These are phyloP conservation scores for Kodamaea sagamina DNA, from an alignment of 805 yeast genomes.

Conservation along the genomic window DNA sequence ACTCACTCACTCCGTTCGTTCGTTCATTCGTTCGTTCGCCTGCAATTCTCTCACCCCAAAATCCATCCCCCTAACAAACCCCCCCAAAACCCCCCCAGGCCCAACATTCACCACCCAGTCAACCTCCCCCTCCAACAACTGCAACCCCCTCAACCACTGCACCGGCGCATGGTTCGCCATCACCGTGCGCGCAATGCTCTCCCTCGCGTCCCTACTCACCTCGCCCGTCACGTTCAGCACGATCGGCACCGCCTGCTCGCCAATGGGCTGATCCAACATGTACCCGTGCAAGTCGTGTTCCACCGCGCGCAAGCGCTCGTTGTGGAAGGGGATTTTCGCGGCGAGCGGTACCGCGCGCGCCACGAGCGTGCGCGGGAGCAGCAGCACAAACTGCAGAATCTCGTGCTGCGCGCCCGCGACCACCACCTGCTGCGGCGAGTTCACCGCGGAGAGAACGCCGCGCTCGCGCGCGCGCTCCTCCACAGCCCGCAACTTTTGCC, in stretches of 20 bases:
- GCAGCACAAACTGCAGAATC: conserved; percentile 25
- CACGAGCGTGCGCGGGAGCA: conserved; percentile 16
- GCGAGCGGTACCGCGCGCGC: conserved; percentile 36
- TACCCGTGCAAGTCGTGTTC: conserved; percentile 31
- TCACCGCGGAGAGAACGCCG: conserved; percentile 48
- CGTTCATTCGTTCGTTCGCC: too few relatives aligned
- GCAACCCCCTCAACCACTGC: conserved; percentile 41
- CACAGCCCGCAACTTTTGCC: neutral
- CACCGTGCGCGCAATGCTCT: conserved; percentile 35
- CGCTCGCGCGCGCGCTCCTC: conserved; percentile 8
- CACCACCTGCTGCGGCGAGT: conserved; percentile 44
- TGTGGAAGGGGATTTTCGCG: conserved; percentile 56
- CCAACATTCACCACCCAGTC: conserved; percentile 36
- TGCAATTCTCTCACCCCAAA: neutral
- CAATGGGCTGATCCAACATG: conserved; percentile 12
- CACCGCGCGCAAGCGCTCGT: conserved; percentile 38
- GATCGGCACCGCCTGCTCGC: conserved; percentile 31
- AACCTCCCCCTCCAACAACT: conserved; percentile 16
- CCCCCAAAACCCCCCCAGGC: conserved; percentile 34
- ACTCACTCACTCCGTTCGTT: too few relatives aligned
- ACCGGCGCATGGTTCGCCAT: conserved; percentile 47
- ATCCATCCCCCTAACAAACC: conserved; percentile 5
- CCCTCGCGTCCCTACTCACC: conserved; percentile 21
- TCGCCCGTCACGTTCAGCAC: conserved; percentile 40
- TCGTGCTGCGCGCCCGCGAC: conserved; percentile 41